Evolutionary conservation across 148 eudicot species (phyloP).

Genomic region (Fagopyrum esculentum): DNA sequence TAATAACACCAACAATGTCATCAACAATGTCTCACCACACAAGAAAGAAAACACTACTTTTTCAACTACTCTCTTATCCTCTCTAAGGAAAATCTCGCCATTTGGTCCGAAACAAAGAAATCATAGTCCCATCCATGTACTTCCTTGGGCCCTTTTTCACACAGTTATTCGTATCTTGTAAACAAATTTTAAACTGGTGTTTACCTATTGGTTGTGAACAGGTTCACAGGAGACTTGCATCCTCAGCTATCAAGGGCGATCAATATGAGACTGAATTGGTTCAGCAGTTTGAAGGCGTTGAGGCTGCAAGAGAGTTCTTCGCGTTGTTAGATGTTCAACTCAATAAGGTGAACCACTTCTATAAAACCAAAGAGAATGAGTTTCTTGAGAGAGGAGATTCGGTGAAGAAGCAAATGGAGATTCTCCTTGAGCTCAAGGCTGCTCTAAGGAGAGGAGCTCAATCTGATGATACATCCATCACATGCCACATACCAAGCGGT

Average conservation of each 20-base stretch:
- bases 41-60: constrained; percentile 21
- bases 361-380: constrained; percentile 62
- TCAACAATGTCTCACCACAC: neutral
- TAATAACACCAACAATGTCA: constrained; percentile 12
- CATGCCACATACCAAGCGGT: constrained; percentile 51
- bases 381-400: constrained; percentile 74
- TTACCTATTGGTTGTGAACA: constrained; percentile 20
- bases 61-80: neutral
- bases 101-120: constrained; percentile 40
- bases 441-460: constrained; percentile 27
- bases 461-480: constrained; percentile 41
- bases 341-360: constrained; percentile 90
- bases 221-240: constrained; percentile 74
- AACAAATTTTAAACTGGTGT: constrained; percentile 4
- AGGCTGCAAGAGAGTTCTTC: constrained; percentile 72
- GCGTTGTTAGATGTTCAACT: constrained; percentile 72
- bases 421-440: constrained; percentile 50
- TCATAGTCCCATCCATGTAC: constrained; percentile 64
- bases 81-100: constrained; percentile 40
- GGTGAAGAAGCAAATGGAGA: constrained; percentile 67
- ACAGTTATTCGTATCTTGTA: neutral
- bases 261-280: constrained; percentile 74
- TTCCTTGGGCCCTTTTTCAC: neutral
- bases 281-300: constrained; percentile 65
- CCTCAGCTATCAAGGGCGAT: constrained; percentile 53